A percentile compares a stretch with the other conserved stretches of the same genome.
Conservation (phyloP, 305 asterid species). For the Solanum hybrid region DNA sequence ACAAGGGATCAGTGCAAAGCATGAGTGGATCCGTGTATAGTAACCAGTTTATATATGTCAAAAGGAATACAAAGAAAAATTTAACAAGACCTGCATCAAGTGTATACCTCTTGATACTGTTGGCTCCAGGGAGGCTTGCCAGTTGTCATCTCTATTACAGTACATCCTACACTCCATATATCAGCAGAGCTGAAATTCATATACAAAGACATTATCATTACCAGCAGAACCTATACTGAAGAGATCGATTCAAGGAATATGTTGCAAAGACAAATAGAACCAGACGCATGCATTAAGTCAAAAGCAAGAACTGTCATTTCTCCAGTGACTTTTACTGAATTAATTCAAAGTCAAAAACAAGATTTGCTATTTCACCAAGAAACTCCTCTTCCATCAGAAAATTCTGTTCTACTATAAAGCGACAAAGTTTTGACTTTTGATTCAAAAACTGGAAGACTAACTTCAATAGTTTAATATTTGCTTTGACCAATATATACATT, state of each 20-base stretch:
- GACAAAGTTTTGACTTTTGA: not conserved
- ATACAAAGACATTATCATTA: not conserved
- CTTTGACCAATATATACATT: not conserved
- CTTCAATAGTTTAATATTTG: not conserved
- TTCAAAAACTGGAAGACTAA: not conserved
- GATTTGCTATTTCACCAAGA: not conserved
- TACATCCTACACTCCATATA: conserved; percentile 99
- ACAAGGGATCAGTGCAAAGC: not conserved
- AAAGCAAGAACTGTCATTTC: not conserved
- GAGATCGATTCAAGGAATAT: not conserved
- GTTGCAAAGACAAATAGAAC: not conserved
- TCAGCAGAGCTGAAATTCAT: conserved; percentile 66
- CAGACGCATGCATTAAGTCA: not conserved
- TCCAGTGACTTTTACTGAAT: not conserved
- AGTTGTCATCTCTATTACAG: conserved; percentile 97
- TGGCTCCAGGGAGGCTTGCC: conserved; percentile 99
- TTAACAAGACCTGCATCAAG: conserved; percentile 1
- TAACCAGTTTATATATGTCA: conserved; percentile 4
- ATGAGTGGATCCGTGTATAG: not conserved
- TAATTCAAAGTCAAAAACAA: not conserved
- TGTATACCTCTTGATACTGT: conserved; percentile 82
- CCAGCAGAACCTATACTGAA: not conserved
- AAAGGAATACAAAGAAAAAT: conserved; percentile 2
- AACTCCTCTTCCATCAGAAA: not conserved
- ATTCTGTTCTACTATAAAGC: not conserved